Base-by-base conservation (phyloP, 129 eudicot species). In the Sambucus nigra region DNA sequence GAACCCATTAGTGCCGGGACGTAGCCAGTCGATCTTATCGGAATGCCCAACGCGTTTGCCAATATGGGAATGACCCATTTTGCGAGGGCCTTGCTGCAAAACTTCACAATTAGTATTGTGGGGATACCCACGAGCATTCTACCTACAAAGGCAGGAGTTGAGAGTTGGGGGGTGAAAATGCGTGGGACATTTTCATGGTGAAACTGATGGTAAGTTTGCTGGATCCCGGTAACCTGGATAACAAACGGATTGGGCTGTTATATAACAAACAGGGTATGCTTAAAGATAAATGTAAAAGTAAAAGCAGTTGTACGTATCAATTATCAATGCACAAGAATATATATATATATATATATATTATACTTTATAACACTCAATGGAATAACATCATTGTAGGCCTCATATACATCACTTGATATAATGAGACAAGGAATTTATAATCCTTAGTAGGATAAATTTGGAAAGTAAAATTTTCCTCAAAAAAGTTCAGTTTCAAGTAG, bases 21-120 rank as follows among this genome's bases (percentile, higher is more conserved):
- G 33, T 88, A 88, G 57, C 75, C 69, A 5, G 85, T 73, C 24
- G 97, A 88, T 57, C 70, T 79, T 55, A 88, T 55, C 27, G 93
- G 82, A 65, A 88, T 73, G 50, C 97, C 88, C 64, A 86, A 59
- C 24, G 87, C 76, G 50, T 69, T 79, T 71, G 94, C 83, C 14
- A 79, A 61, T 38, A 86, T 70, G 17, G 99, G 99, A 50, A 92
- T 78, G 13, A 70, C 77, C 96, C 99, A 82, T 70, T 86, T 92
- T 33, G 99, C 91, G 16, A 92, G 75, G 56, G 87, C 94, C 75
- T 92, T 92, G 82, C 94, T 86, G 61, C 96, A 92, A 59, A 82
- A 86, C 74, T 86, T 92, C 16, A 88, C 86, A 0, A 84, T 59
- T 28, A 88, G 78, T 57, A 88, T 88, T 17, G 93, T 88, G 8